phyloP scores from a whole-genome alignment of 176 grass and related monocot genomes.

The Oryza australiensis region DNA sequence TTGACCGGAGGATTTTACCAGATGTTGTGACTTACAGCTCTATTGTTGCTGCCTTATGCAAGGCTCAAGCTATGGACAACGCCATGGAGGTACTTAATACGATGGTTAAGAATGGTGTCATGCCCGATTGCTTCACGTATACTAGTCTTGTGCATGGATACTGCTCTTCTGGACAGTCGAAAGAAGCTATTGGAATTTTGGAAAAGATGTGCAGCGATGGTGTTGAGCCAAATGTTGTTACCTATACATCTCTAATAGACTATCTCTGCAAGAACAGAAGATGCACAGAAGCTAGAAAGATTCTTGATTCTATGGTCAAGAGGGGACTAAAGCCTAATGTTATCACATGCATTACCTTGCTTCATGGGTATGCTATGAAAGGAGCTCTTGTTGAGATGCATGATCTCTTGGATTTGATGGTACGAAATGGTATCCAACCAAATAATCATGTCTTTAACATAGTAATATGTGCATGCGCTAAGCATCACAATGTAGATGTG shows the following conservation, averaged over 20 bases:
- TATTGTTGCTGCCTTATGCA: too few relatives aligned
- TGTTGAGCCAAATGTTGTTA: not conserved
- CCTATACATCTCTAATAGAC: not conserved
- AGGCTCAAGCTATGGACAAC: too few relatives aligned
- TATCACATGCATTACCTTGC: not conserved
- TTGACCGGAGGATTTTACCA: too few relatives aligned
- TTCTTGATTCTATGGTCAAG: conserved; percentile 12
- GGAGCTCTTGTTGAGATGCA: not conserved
- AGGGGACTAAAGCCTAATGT: not conserved
- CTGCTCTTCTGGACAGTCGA: too few relatives aligned
- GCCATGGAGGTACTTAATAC: too few relatives aligned
- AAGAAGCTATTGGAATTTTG: too few relatives aligned
- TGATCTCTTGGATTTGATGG: not conserved
- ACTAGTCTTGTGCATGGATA: too few relatives aligned
- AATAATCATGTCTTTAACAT: not conserved
- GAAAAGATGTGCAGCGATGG: too few relatives aligned
- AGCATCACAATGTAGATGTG: not conserved
- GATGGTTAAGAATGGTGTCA: too few relatives aligned
- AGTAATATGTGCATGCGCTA: conserved; percentile 14
- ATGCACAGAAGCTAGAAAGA: conserved; percentile 3
- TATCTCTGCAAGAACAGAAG: conserved; percentile 29
- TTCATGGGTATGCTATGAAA: not conserved
- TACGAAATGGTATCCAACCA: not conserved
- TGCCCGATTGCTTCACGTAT: too few relatives aligned
- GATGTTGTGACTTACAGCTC: too few relatives aligned